Conservation (phyloP, 225 moss, liverwort and hornwort species). For the Asterella californica region DNA sequence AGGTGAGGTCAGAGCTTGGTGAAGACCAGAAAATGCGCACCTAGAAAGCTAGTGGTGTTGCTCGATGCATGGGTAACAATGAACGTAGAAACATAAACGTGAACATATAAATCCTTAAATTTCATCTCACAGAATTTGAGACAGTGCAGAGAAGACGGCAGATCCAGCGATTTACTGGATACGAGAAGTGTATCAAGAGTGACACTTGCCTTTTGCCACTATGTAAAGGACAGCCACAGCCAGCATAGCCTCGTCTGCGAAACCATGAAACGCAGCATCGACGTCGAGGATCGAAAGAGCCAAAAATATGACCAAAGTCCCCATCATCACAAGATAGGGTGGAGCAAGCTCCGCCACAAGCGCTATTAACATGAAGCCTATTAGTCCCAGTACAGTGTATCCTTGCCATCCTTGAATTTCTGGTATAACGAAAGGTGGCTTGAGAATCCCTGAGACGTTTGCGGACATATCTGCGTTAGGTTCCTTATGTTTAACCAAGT, state of each 20-base stretch:
- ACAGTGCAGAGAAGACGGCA: too few species aligned
- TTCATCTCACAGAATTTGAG: not conserved
- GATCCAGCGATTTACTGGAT: not conserved
- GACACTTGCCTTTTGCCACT: conserved; percentile 68
- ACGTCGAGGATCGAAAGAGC: conserved; percentile 68
- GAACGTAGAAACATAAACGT: too few species aligned
- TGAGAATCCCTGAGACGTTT: conserved; percentile 5
- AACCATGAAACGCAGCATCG: conserved; percentile 79
- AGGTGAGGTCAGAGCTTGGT: not conserved
- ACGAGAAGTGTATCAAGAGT: not conserved
- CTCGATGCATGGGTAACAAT: not conserved
- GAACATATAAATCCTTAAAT: not conserved
- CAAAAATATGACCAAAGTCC: conserved; percentile 67
- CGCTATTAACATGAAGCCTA: conserved; percentile 68
- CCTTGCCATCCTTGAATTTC: conserved; percentile 79
- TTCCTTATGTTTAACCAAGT: not conserved
- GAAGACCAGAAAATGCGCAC: not conserved
- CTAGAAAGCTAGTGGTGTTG: not conserved
- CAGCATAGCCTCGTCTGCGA: conserved; percentile 83
- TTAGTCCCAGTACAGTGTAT: conserved; percentile 70
- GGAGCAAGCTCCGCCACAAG: conserved; percentile 74
- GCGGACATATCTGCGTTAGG: conserved; percentile 15
- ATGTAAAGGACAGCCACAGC: conserved; percentile 75
- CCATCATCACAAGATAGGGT: conserved; percentile 95
- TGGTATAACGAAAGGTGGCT: conserved; percentile 38